Evolutionary conservation across 768 basidiomycete genomes (phyloP).

Genomic region (Rhizopogon rudus): DNA sequence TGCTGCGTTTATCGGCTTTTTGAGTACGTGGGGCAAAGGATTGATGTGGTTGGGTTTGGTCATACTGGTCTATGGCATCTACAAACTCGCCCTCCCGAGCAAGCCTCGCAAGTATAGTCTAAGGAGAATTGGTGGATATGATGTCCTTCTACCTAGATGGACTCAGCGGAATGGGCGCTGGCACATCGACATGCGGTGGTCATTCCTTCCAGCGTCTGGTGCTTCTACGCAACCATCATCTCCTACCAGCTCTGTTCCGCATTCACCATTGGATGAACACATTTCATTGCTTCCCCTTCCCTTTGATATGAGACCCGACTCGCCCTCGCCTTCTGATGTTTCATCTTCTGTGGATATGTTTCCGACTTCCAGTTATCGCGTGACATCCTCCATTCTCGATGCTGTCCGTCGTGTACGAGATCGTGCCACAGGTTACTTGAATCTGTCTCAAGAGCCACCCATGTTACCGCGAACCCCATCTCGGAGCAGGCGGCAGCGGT

Average conservation of each 20-base stretch:
- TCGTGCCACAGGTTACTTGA: conserved; percentile 43
- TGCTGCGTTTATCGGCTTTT: conserved; percentile 94
- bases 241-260: conserved; percentile 43
- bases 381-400: conserved; percentile 40
- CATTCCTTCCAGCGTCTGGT: conserved; percentile 40
- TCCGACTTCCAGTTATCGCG: conserved; percentile 33
- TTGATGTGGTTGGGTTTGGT: conserved; percentile 82
- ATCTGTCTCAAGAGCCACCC: conserved; percentile 31
- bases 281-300: conserved; percentile 59
- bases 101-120: conserved; percentile 58
- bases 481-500: conserved; percentile 41
- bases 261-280: conserved; percentile 44
- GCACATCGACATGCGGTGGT: conserved; percentile 64
- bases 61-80: conserved; percentile 64
- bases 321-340: conserved; percentile 49
- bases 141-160: conserved; percentile 73
- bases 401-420: conserved; percentile 53
- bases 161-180: conserved; percentile 66
- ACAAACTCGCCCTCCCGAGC: conserved; percentile 50
- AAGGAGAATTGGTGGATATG: conserved; percentile 66
- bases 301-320: conserved; percentile 51
- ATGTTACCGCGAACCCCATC: conserved; percentile 42
- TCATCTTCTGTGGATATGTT: conserved; percentile 40
- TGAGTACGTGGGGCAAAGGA: conserved; percentile 82
- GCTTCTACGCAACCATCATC: conserved; percentile 38